A percentile compares a stretch with the other conserved stretches of the same genome.
phyloP scores from a whole-genome alignment of 305 asterid species.

The Andrographis paniculata region DNA sequence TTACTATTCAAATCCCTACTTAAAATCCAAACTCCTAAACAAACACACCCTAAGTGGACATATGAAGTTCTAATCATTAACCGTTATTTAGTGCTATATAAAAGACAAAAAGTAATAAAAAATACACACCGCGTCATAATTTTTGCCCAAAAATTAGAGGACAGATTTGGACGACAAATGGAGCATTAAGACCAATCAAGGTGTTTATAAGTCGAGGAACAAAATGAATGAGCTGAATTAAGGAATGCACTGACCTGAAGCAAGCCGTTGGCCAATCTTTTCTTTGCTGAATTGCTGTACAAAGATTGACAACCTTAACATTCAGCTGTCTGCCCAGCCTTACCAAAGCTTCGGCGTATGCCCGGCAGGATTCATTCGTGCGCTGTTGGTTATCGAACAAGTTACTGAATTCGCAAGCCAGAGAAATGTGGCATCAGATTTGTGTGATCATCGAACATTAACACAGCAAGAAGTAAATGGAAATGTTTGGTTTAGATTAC shows the following conservation, averaged over 20 bases:
- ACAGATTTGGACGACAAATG: no score
- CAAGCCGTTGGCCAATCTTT: slow-evolving; percentile 42
- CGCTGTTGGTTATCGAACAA: slow-evolving; percentile 27
- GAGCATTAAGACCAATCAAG: no score
- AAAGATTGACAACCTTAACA: slow-evolving; percentile 44
- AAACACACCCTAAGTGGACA: no score
- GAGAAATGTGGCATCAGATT: slow-evolving; percentile 2
- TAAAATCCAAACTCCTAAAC: no score
- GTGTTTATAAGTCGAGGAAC: no score
- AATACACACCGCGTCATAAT: no score
- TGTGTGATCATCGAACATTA: slow-evolving; percentile 8
- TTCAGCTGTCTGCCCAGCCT: slow-evolving; percentile 28
- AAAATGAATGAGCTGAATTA: no score
- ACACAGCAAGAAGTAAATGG: not conserved
- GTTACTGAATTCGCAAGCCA: slow-evolving; percentile 22
- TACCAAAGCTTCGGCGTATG: slow-evolving; percentile 46
- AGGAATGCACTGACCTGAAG: slow-evolving; percentile 35
- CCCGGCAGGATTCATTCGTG: slow-evolving; percentile 29
- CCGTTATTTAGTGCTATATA: no score
- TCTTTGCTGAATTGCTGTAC: slow-evolving; percentile 40
- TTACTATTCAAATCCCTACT: no score
- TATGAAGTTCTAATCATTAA: no score
- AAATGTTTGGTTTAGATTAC: slow-evolving; percentile 18
- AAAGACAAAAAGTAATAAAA: no score
- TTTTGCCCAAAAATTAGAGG: no score